Percentiles rank a stretch among this genome's conserved stretches.
Evolutionary conservation across 208 protist species (phyloP).

Genomic region (Entamoeba histolytica): DNA sequence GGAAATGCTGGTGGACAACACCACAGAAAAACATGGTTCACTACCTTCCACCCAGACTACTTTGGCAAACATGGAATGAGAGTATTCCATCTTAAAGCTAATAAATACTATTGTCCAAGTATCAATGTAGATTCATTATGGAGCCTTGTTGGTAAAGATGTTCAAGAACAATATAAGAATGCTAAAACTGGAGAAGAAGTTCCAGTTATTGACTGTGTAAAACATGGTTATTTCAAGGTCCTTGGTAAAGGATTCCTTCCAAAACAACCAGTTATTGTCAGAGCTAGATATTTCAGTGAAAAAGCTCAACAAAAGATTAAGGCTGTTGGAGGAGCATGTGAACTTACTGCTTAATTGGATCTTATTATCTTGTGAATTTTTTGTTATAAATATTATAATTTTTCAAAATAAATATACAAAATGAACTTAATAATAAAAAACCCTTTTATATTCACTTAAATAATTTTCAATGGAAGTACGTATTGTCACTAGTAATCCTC

Average conservation of each 20-base stretch:
- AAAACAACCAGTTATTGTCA: conserved; percentile 85
- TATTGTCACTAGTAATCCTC: background rate
- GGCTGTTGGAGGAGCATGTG: conserved; percentile 79
- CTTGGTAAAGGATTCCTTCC: conserved; percentile 88
- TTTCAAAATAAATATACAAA: too few relatives aligned
- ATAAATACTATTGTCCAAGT: conserved; percentile 66
- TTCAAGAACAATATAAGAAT: conserved; percentile 42
- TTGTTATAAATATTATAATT: too few relatives aligned
- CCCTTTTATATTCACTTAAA: background rate
- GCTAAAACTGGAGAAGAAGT: conserved; percentile 56
- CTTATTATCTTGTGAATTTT: too few relatives aligned
- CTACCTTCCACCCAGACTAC: conserved; percentile 99
- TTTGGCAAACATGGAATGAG: conserved; percentile 99
- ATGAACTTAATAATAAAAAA: too few relatives aligned
- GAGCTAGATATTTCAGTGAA: conserved; percentile 90
- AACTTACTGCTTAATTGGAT: conserved; percentile 1
- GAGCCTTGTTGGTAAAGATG: conserved; percentile 60
- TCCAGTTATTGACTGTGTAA: conserved; percentile 85
- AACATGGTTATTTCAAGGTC: conserved; percentile 89
- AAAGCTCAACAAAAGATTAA: conserved; percentile 97
- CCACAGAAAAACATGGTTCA: conserved; percentile 94
- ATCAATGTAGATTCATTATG: conserved; percentile 96
- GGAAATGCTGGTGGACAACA: conserved; percentile 98
- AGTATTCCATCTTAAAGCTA: conserved; percentile 77
- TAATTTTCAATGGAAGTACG: background rate